These are phyloP conservation scores for Cylindrotheca closterium DNA, from an alignment of 108 stramenopile species.

Conservation along the genomic window DNA sequence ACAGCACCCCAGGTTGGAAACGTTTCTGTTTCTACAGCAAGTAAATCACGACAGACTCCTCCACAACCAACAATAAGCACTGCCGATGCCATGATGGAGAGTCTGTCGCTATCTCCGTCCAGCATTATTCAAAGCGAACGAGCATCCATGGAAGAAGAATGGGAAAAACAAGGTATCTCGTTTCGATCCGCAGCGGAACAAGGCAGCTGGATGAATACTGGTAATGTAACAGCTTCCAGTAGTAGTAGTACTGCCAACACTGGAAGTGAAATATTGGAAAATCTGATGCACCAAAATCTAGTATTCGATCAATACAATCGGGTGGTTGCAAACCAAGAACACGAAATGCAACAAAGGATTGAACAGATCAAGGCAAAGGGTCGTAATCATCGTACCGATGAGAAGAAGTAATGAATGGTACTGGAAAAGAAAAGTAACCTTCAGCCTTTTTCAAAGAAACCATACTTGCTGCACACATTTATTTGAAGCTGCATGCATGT, in stretches of 20 bases:
- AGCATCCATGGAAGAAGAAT: conserved; percentile 69
- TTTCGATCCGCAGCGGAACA: conserved; percentile 71
- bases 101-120: neutral
- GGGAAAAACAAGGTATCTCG: conserved; percentile 81
- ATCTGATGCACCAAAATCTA: conserved; percentile 59
- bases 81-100: neutral
- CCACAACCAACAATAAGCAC: neutral
- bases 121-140: conserved; percentile 27
- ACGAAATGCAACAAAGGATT: conserved; percentile 35
- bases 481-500: too few relatives aligned
- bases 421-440: too few relatives aligned
- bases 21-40: neutral
- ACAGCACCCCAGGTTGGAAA: neutral
- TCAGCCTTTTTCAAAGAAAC: too few relatives aligned
- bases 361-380: neutral
- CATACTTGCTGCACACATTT: too few relatives aligned
- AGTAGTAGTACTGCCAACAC: conserved; percentile 10
- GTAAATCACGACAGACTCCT: neutral
- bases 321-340: conserved; percentile 68
- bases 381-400: too few relatives aligned
- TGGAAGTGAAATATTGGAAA: conserved; percentile 64
- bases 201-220: conserved; percentile 1
- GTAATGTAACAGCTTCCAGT: neutral
- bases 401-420: too few relatives aligned
- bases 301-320: conserved; percentile 85